Evolutionary conservation across 202 grass and related monocot genomes (phyloP).

Genomic region (Alloteropsis angusta): DNA sequence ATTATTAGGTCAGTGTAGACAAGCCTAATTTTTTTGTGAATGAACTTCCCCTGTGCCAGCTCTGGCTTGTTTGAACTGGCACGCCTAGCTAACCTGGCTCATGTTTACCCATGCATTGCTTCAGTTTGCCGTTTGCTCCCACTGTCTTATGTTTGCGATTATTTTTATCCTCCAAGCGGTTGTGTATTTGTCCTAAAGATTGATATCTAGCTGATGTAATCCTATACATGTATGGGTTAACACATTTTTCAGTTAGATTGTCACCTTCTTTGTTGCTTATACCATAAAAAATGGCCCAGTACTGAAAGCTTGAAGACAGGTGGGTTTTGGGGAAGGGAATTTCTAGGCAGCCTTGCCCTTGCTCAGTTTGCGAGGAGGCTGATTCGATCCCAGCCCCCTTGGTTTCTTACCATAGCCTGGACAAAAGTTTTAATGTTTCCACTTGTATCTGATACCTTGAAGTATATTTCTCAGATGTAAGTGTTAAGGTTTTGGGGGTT

Average conservation of each 20-base stretch:
- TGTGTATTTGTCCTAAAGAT: not conserved
- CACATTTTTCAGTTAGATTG: not conserved
- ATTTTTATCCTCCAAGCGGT: not conserved
- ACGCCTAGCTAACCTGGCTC: not conserved
- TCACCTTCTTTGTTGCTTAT: not conserved
- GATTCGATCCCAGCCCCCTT: not conserved
- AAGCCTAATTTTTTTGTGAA: not conserved
- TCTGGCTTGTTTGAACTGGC: not conserved
- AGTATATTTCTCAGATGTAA: not conserved
- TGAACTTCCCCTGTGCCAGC: not conserved
- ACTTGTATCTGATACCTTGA: not conserved
- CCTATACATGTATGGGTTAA: not conserved
- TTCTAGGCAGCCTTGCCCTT: not conserved
- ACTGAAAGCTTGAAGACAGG: not conserved
- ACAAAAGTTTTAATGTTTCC: not conserved
- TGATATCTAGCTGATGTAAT: not conserved
- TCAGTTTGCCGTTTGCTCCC: not conserved
- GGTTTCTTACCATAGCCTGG: not conserved
- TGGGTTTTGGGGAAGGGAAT: not conserved
- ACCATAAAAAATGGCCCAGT: not conserved
- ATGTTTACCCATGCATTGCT: not conserved
- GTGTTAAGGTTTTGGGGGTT: not conserved
- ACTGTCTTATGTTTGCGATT: not conserved
- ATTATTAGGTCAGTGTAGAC: not conserved
- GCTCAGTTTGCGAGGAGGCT: not conserved